Conservation (phyloP, 2,329 filamentous ascomycete species). For the Fusarium goolgardi region DNA sequence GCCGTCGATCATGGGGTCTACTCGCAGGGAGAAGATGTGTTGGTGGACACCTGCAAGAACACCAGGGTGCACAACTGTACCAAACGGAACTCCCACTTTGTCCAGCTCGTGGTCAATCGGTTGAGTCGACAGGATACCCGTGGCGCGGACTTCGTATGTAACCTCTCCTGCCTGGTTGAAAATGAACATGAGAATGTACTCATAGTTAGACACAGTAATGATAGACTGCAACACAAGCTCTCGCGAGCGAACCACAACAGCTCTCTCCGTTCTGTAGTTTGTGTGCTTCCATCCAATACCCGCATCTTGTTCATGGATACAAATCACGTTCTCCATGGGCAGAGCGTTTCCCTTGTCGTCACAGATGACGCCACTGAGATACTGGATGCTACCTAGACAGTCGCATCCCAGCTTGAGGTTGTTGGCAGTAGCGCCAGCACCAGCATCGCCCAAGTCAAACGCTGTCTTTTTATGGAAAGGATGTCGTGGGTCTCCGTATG, state of each 20-base stretch:
- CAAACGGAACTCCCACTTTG: conserved; percentile 61
- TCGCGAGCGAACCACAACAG: conserved; percentile 68
- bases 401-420: conserved; percentile 77
- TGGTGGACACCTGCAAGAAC: conserved; percentile 76
- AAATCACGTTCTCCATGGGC: conserved; percentile 69
- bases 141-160: conserved; percentile 71
- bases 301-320: conserved; percentile 76
- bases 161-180: conserved; percentile 73
- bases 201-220: conserved; percentile 63
- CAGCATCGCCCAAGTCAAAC: conserved; percentile 78
- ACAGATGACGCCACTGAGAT: conserved; percentile 68
- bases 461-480: conserved; percentile 77
- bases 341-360: conserved; percentile 64
- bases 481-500: conserved; percentile 73
- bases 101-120: conserved; percentile 69
- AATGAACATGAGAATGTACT: conserved; percentile 63
- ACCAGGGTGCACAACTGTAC: conserved; percentile 72
- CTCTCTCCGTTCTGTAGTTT: conserved; percentile 71
- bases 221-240: conserved; percentile 76
- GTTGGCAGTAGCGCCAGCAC: conserved; percentile 74
- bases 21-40: conserved; percentile 73
- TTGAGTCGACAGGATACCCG: conserved; percentile 72
- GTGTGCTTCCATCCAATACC: conserved; percentile 81
- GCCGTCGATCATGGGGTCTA: conserved; percentile 72
- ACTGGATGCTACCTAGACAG: conserved; percentile 75